Conservation (phyloP, 495 filamentous ascomycete genomes). For the Penicillium ucsense region DNA sequence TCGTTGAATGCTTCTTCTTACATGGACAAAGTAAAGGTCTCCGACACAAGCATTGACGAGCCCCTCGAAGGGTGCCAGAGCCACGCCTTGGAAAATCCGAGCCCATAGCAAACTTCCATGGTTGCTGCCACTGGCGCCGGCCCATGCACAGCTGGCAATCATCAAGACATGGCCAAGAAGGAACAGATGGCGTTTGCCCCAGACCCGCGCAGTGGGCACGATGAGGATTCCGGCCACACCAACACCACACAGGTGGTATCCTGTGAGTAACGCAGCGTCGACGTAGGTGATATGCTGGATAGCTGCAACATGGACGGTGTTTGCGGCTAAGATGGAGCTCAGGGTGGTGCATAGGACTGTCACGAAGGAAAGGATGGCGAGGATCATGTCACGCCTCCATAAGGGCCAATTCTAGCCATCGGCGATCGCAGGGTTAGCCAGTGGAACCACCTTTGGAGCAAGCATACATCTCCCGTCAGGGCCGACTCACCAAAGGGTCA, state of each 20-base stretch:
- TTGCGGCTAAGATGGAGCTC: slow-evolving; percentile 77
- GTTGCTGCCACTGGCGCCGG: slow-evolving; percentile 54
- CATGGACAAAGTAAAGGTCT: slow-evolving; percentile 70
- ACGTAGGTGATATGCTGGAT: slow-evolving; percentile 54
- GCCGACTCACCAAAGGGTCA: slow-evolving; percentile 52
- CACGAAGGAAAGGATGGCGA: slow-evolving; percentile 63
- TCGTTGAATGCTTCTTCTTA: slow-evolving; percentile 23
- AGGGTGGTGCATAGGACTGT: slow-evolving; percentile 74
- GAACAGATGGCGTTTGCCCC: slow-evolving; percentile 86
- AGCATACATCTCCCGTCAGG: background rate
- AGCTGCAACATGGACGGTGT: slow-evolving; percentile 61
- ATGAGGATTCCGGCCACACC: slow-evolving; percentile 72
- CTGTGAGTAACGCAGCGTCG: slow-evolving; percentile 70
- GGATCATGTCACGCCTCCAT: slow-evolving; percentile 76
- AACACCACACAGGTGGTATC: slow-evolving; percentile 78
- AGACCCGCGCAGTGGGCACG: slow-evolving; percentile 80
- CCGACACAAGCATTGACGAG: slow-evolving; percentile 70
- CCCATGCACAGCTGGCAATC: slow-evolving; percentile 66
- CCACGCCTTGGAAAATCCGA: slow-evolving; percentile 65
- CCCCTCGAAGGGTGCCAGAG: slow-evolving; percentile 66
- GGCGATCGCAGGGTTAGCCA: background rate
- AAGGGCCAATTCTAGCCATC: slow-evolving; percentile 70
- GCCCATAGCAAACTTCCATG: slow-evolving; percentile 67
- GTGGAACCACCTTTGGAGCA: too few species aligned
- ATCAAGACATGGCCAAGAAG: slow-evolving; percentile 68